These are phyloP conservation scores for Hypocreales sp. DNA, from an alignment of 2,329 filamentous ascomycete species.

Conservation along the genomic window DNA sequence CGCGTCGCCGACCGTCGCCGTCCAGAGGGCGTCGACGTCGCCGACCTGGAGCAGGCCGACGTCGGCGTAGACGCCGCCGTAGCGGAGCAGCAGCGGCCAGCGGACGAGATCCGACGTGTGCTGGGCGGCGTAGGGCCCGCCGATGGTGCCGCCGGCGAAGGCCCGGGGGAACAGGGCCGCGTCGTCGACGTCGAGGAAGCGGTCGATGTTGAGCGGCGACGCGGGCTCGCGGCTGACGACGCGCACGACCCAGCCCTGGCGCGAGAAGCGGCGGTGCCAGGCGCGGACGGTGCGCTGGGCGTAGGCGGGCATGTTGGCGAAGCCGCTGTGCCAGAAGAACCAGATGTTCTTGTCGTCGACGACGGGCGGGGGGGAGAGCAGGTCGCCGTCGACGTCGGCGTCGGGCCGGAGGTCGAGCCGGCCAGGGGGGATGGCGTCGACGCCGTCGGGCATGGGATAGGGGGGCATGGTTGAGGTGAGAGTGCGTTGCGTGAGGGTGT, in stretches of 20 bases:
- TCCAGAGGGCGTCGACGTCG: slow-evolving; percentile 38
- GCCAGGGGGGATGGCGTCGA: slow-evolving; percentile 22
- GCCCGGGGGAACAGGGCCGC: slow-evolving; percentile 28
- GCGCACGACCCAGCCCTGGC: slow-evolving; percentile 35
- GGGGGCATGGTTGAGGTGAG: too few species aligned
- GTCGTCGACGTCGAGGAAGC: slow-evolving; percentile 30
- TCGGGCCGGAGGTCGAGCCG: slow-evolving; percentile 30
- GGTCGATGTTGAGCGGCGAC: slow-evolving; percentile 30
- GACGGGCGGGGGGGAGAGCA: slow-evolving; percentile 22
- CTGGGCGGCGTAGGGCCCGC: slow-evolving; percentile 32
- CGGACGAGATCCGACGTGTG: slow-evolving; percentile 43
- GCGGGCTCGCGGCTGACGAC: slow-evolving; percentile 28
- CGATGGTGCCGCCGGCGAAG: slow-evolving; percentile 31
- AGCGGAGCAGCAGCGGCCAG: slow-evolving; percentile 36
- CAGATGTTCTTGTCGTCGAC: slow-evolving; percentile 35
- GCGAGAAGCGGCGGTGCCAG: slow-evolving; percentile 36
- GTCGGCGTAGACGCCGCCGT: slow-evolving; percentile 43
- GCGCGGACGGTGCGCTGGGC: slow-evolving; percentile 34
- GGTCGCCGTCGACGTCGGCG: slow-evolving; percentile 24
- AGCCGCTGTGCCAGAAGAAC: slow-evolving; percentile 42
- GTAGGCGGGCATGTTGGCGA: slow-evolving; percentile 31
- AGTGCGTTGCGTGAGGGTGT: too few species aligned
- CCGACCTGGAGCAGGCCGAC: slow-evolving; percentile 41
- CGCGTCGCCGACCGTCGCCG: slow-evolving; percentile 27
- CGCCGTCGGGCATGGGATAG: slow-evolving; percentile 13